These are phyloP conservation scores for Buxus sempervirens DNA, from an alignment of 164 flowering plant species.

Conservation along the genomic window DNA sequence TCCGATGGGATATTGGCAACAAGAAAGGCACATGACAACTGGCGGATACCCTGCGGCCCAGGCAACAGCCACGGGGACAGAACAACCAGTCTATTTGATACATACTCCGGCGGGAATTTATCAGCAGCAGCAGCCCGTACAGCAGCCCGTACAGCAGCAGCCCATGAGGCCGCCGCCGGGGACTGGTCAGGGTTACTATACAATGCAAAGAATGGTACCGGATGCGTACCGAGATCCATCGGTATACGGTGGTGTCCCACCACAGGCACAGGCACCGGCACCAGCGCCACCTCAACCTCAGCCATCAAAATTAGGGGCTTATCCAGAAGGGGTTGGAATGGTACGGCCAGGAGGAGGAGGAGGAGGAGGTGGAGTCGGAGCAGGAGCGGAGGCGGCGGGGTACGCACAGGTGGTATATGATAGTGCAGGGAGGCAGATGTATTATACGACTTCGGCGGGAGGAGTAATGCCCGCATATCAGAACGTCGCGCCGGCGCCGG, in stretches of 20 bases:
- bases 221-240: constrained; percentile 44
- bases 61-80: constrained; percentile 20
- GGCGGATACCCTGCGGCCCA: constrained; percentile 25
- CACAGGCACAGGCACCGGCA: constrained; percentile 3
- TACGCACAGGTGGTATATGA: constrained; percentile 62
- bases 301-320: constrained; percentile 8
- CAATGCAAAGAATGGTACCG: constrained; percentile 40
- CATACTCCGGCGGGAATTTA: constrained; percentile 36
- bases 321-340: constrained; percentile 1
- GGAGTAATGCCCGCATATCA: constrained; percentile 32
- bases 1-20: constrained; percentile 32
- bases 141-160: too few relatives aligned
- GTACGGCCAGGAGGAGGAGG: constrained; percentile 13
- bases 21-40: constrained; percentile 33
- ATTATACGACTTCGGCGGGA: constrained; percentile 44
- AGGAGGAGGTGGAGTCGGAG: constrained; percentile 10
- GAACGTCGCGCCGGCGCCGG: constrained; percentile 27
- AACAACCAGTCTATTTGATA: constrained; percentile 42
- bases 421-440: constrained; percentile 59
- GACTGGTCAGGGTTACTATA: constrained; percentile 52
- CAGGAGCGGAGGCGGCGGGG: constrained; percentile 14
- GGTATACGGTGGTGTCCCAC: constrained; percentile 32
- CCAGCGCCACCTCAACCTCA: constrained; percentile 1
- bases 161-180: constrained; percentile 34
- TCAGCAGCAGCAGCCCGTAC: too few relatives aligned